Conservation (phyloP, 495 filamentous ascomycete species). For the Podospora tetraspora region DNA sequence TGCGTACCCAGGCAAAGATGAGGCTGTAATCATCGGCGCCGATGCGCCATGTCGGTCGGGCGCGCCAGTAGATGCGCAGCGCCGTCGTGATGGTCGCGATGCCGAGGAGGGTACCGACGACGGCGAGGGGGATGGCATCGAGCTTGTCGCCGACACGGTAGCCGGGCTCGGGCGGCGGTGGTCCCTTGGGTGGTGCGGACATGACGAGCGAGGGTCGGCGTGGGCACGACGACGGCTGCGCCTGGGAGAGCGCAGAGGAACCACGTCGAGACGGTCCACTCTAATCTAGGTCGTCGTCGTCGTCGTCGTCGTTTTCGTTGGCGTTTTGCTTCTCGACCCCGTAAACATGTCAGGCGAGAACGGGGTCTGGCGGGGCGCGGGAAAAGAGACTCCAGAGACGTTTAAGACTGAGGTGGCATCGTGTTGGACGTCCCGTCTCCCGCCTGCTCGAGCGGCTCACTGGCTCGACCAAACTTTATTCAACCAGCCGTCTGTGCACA, state of each 20-base stretch:
- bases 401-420: not conserved
- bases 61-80: conserved; percentile 6
- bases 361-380: not conserved
- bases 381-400: not conserved
- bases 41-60: conserved; percentile 4
- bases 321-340: not conserved
- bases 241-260: not conserved
- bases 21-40: conserved; percentile 1
- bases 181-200: not conserved
- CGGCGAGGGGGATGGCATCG: not conserved
- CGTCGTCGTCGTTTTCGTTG: not conserved
- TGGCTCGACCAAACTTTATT: not conserved
- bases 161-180: conserved; percentile 1
- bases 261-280: not conserved
- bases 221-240: not conserved
- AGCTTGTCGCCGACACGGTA: conserved; percentile 6
- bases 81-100: conserved; percentile 1
- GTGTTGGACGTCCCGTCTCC: not conserved
- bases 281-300: not conserved
- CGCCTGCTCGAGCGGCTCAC: not conserved
- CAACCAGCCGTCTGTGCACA: not conserved
- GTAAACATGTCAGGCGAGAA: not conserved
- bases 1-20: conserved; percentile 5
- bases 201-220: not conserved
- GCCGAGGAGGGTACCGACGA: conserved; percentile 1